phyloP scores from a whole-genome alignment of 1,284 basidiomycete genomes.

The Puccinia polysora region DNA sequence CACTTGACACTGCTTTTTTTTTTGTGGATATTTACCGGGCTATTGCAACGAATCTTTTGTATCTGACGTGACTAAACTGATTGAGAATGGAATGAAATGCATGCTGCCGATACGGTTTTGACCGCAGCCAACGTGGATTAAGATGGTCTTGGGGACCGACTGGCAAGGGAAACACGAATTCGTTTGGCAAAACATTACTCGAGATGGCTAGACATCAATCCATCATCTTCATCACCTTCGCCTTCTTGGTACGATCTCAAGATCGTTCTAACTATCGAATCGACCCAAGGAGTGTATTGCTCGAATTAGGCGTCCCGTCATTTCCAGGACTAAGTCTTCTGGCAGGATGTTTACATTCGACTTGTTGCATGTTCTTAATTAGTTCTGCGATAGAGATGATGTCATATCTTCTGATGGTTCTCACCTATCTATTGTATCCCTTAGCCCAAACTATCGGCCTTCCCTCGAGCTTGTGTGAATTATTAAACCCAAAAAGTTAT shows the following conservation, averaged over 20 bases:
- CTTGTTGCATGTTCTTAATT: not conserved
- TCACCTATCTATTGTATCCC: not conserved
- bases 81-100: no score
- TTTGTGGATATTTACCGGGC: not conserved
- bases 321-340: slow-evolving; percentile 12
- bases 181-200: not conserved
- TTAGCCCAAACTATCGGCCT: not conserved
- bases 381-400: not conserved
- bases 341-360: not conserved
- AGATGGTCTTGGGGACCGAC: slow-evolving; percentile 21
- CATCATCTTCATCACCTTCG: not conserved
- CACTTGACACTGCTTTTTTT: not conserved
- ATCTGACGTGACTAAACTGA: not conserved
- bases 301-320: slow-evolving; percentile 7
- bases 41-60: not conserved
- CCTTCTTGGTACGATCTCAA: slow-evolving; percentile 6
- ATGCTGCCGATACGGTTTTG: not conserved
- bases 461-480: not conserved
- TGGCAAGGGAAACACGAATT: slow-evolving; percentile 1
- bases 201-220: not conserved
- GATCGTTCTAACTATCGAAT: not conserved
- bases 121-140: slow-evolving; percentile 9
- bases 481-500: not conserved
- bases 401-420: not conserved
- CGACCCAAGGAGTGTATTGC: not conserved